These are phyloP conservation scores for Psilocybe azurescens DNA, from an alignment of 768 basidiomycete genomes.

Conservation along the genomic window DNA sequence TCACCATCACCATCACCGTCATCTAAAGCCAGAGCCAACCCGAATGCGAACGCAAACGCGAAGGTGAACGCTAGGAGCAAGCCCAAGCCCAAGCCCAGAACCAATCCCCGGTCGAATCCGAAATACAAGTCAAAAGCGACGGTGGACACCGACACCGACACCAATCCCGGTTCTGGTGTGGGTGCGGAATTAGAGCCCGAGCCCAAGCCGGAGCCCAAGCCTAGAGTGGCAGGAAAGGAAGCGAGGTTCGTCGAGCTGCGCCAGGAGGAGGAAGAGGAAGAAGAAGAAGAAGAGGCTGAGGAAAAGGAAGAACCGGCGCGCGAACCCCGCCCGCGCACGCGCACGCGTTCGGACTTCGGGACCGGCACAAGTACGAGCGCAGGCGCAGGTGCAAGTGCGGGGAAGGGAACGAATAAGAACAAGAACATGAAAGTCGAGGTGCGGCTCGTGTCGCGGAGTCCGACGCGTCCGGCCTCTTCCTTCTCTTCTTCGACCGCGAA, in stretches of 20 bases:
- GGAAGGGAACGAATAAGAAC: too few species aligned
- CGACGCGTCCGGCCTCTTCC: too few species aligned
- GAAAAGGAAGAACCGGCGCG: not conserved
- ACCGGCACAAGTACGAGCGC: not conserved
- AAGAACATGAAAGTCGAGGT: too few species aligned
- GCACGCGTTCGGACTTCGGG: not conserved
- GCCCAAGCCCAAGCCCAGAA: constrained; percentile 7
- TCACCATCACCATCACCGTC: constrained; percentile 15
- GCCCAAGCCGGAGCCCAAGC: not conserved
- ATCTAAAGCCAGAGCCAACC: too few species aligned
- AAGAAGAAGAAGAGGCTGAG: constrained; percentile 4
- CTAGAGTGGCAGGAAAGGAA: not conserved
- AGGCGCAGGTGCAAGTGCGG: not conserved
- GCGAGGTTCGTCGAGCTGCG: not conserved
- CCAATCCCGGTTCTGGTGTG: constrained; percentile 15
- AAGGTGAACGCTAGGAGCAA: not conserved
- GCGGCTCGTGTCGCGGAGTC: too few species aligned
- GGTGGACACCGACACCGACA: constrained; percentile 23
- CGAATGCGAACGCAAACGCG: not conserved
- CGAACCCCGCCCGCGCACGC: not conserved
- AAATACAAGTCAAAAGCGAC: constrained; percentile 8
- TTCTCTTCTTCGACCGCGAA: not conserved
- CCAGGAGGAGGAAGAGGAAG: not conserved
- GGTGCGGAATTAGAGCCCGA: not conserved
- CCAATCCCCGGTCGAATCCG: constrained; percentile 7